These are phyloP conservation scores for Sordaria brevicollis DNA, from an alignment of 495 filamentous ascomycete species.

Conservation along the genomic window DNA sequence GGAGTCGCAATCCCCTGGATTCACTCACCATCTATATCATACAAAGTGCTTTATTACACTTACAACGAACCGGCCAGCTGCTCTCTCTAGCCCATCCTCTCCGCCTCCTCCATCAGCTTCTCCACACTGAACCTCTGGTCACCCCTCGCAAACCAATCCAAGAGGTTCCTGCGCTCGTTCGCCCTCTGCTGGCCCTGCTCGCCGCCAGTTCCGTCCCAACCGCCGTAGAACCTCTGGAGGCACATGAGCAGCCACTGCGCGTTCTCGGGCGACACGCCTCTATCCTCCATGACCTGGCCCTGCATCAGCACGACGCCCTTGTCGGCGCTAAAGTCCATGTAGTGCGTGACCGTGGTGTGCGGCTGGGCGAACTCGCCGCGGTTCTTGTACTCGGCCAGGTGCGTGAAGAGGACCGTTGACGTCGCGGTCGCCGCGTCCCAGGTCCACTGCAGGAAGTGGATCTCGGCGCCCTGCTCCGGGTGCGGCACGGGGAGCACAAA, in stretches of 20 bases:
- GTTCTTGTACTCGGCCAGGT: conserved; percentile 83
- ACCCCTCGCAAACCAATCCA: conserved; percentile 73
- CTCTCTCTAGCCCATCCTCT: conserved; percentile 50
- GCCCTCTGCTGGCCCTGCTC: conserved; percentile 26
- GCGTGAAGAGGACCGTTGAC: conserved; percentile 82
- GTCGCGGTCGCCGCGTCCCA: conserved; percentile 53
- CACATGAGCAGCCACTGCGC: conserved; percentile 86
- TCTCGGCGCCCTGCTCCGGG: conserved; percentile 58
- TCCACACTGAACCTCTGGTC: conserved; percentile 74
- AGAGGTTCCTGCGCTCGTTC: conserved; percentile 46
- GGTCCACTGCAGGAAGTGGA: conserved; percentile 73
- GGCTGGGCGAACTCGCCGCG: conserved; percentile 80
- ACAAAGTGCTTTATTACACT: background rate
- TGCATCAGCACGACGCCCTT: conserved; percentile 78
- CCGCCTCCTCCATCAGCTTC: conserved; percentile 73
- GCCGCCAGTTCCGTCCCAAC: conserved; percentile 36
- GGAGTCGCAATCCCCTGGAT: background rate
- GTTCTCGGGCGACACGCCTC: conserved; percentile 69
- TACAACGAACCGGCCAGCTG: background rate
- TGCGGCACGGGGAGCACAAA: conserved; percentile 89
- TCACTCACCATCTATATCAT: background rate
- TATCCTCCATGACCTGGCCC: conserved; percentile 63
- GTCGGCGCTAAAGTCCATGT: conserved; percentile 61
- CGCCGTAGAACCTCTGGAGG: conserved; percentile 82
- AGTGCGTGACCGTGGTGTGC: conserved; percentile 88